phyloP scores from a whole-genome alignment of 1,139 yeast genomes.

The Suhomyces anneliseae region DNA sequence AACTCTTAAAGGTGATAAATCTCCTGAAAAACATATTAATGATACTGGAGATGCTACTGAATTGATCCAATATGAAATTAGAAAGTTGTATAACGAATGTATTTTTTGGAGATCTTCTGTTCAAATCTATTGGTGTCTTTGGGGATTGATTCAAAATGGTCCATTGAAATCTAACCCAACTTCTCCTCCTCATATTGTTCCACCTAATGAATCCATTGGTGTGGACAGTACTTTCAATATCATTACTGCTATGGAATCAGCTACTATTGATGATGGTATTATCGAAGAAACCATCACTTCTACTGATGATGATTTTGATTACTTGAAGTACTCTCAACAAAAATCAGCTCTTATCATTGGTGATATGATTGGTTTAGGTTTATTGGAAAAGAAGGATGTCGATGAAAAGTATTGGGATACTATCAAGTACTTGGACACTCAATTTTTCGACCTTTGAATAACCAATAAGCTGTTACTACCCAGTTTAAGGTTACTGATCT shows the following conservation, averaged over 20 bases:
- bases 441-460: constrained; percentile 26
- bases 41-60: constrained; percentile 23
- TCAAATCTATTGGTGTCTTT: constrained; percentile 78
- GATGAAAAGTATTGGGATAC: constrained; percentile 22
- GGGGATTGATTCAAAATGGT: constrained; percentile 88
- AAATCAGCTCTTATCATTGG: constrained; percentile 74
- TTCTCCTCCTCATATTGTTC: constrained; percentile 7
- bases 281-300: constrained; percentile 39
- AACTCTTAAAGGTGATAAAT: constrained; percentile 23
- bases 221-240: constrained; percentile 43
- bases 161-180: constrained; percentile 15
- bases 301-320: constrained; percentile 75
- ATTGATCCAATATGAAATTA: constrained; percentile 53
- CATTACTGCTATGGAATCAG: constrained; percentile 33
- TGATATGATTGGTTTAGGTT: constrained; percentile 65
- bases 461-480: too few relatives aligned
- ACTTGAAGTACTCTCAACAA: constrained; percentile 71
- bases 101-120: constrained; percentile 80
- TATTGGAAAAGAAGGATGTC: constrained; percentile 42
- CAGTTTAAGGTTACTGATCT: too few relatives aligned
- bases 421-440: constrained; percentile 46
- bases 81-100: constrained; percentile 60
- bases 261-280: constrained; percentile 24
- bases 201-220: constrained; percentile 28
- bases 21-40: constrained; percentile 15